A percentile compares a stretch with the other conserved stretches of the same genome.
These are phyloP conservation scores for Salix viminalis DNA, from an alignment of 345 rosid genomes.

Conservation along the genomic window DNA sequence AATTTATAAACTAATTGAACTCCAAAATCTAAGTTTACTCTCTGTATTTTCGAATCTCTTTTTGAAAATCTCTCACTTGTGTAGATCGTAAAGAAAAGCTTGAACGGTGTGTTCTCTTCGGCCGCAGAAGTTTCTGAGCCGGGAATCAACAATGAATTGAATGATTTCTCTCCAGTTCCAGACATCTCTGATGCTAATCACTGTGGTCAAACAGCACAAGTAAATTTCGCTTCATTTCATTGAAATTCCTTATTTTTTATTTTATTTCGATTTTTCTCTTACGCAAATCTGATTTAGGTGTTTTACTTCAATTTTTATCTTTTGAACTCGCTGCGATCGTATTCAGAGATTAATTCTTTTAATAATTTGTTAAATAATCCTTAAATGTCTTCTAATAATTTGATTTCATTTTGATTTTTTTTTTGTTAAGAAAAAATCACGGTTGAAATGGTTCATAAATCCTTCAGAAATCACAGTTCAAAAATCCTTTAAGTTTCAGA, in stretches of 20 bases:
- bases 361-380: background rate
- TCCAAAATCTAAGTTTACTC: background rate
- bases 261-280: background rate
- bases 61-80: background rate
- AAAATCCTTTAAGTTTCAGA: too few species aligned
- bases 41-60: background rate
- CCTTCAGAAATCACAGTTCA: too few species aligned
- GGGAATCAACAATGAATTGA: conserved; percentile 16
- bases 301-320: too few species aligned
- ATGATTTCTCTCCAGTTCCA: conserved; percentile 17
- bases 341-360: background rate
- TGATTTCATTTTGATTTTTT: too few species aligned
- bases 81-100: conserved; percentile 26
- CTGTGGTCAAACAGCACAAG: background rate
- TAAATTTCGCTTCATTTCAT: background rate
- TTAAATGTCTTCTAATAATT: background rate
- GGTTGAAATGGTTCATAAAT: too few species aligned
- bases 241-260: too few species aligned
- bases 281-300: background rate
- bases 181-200: conserved; percentile 10
- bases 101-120: conserved; percentile 9
- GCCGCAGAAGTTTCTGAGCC: conserved; percentile 11
- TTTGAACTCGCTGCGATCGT: too few species aligned
- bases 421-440: too few species aligned
- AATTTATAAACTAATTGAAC: background rate